Conservation (phyloP, 1,139 yeast genomes). For the Kodamaea derodonti region DNA sequence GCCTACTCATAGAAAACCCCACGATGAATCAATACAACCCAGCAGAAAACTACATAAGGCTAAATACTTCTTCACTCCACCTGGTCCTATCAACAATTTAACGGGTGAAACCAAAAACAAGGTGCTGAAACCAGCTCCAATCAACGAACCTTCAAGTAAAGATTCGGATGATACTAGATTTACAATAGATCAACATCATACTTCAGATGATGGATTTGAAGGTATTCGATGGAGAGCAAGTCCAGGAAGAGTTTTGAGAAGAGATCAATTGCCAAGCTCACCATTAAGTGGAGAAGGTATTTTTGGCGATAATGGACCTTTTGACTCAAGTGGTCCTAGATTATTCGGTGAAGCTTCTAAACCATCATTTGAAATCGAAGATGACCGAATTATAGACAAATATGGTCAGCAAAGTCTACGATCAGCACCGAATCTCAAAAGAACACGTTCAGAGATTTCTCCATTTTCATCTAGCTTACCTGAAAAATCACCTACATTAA, state of each 20-base stretch:
- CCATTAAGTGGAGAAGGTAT: constrained; percentile 24
- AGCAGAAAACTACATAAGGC: constrained; percentile 24
- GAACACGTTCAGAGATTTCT: constrained; percentile 28
- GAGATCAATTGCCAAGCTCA: constrained; percentile 27
- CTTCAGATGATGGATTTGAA: constrained; percentile 47
- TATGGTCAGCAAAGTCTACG: constrained; percentile 9
- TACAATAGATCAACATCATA: constrained; percentile 21
- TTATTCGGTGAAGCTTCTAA: not conserved
- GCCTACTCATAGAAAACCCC: not conserved
- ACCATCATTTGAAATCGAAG: constrained; percentile 9
- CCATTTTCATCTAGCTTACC: constrained; percentile 9
- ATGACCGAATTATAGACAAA: constrained; percentile 19
- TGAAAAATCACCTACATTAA: constrained; percentile 19
- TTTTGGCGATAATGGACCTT: not conserved
- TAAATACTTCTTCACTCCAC: constrained; percentile 27
- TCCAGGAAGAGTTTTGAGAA: constrained; percentile 16
- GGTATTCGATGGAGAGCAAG: constrained; percentile 42
- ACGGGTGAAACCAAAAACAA: constrained; percentile 5
- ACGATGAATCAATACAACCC: constrained; percentile 11
- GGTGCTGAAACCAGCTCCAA: not conserved
- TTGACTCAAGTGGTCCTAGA: not conserved
- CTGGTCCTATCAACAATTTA: constrained; percentile 30
- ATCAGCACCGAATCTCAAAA: constrained; percentile 21
- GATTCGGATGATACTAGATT: not conserved
- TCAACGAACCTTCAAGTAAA: not conserved